Conservation (phyloP, 2,329 filamentous ascomycete genomes). For the Neofusicoccum laricinum region DNA sequence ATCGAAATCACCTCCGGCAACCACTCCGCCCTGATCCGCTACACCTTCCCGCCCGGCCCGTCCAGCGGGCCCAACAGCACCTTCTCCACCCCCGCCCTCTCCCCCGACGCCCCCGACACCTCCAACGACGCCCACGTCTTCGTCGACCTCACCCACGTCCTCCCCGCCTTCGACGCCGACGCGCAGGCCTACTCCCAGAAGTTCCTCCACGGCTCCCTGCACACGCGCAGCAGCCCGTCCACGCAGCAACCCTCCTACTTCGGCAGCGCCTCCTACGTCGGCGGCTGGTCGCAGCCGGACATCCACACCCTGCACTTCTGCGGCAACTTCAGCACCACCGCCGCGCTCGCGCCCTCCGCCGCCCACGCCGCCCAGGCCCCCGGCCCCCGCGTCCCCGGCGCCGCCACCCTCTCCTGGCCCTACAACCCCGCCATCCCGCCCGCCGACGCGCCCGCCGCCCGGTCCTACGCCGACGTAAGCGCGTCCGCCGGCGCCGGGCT, state of each 20-base stretch:
- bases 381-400: constrained; percentile 15
- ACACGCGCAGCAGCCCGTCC: constrained; percentile 23
- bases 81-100: constrained; percentile 17
- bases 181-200: constrained; percentile 22
- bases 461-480: constrained; percentile 19
- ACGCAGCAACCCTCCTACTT: constrained; percentile 33
- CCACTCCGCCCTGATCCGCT: constrained; percentile 37
- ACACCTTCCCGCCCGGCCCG: constrained; percentile 31
- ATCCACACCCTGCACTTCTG: constrained; percentile 36
- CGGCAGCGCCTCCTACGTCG: constrained; percentile 48
- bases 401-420: constrained; percentile 22
- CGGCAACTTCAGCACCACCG: constrained; percentile 30
- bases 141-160: constrained; percentile 50
- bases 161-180: constrained; percentile 35
- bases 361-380: constrained; percentile 24
- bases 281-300: constrained; percentile 38
- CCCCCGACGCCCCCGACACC: not conserved
- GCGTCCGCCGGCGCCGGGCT: constrained; percentile 19
- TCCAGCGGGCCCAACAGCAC: constrained; percentile 23
- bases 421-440: constrained; percentile 20
- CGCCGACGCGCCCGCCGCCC: constrained; percentile 15
- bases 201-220: constrained; percentile 20
- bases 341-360: constrained; percentile 22
- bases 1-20: constrained; percentile 36
- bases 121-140: constrained; percentile 41